Evolutionary conservation across 2,329 filamentous ascomycete genomes (phyloP).

Genomic region (Myrmaecium sp.): DNA sequence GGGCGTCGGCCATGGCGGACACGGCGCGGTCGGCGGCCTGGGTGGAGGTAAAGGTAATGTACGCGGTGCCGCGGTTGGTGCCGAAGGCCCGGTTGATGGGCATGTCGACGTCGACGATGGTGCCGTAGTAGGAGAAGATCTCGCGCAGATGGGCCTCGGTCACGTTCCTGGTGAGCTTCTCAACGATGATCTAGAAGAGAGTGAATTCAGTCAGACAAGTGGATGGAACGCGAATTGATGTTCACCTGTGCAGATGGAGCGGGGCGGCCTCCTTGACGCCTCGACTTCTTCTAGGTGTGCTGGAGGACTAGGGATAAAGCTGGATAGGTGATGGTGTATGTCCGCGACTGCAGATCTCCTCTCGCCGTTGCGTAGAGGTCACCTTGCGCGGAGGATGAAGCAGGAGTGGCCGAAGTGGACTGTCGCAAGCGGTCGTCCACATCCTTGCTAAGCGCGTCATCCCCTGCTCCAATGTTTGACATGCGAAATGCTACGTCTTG

Average conservation of each 20-base stretch:
- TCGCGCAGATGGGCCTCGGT: constrained; percentile 76
- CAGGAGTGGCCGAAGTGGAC: constrained; percentile 2
- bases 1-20: constrained; percentile 95
- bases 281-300: too few species aligned
- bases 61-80: constrained; percentile 83
- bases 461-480: too few species aligned
- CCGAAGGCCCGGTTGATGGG: constrained; percentile 76
- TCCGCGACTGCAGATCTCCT: background rate
- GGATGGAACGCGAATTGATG: background rate
- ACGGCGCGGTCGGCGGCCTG: constrained; percentile 75
- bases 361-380: too few species aligned
- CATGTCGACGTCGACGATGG: constrained; percentile 73
- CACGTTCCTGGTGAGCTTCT: constrained; percentile 90
- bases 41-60: constrained; percentile 67
- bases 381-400: too few species aligned
- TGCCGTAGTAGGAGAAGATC: constrained; percentile 80
- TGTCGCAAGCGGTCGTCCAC: constrained; percentile 1
- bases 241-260: background rate
- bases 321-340: background rate
- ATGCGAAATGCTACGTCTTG: too few species aligned
- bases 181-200: constrained; percentile 73
- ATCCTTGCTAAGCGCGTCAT: background rate
- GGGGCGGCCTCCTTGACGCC: background rate
- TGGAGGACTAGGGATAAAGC: background rate
- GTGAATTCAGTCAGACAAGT: too few species aligned